These are phyloP conservation scores for Spathaspora boniae DNA, from an alignment of 805 yeast species.

Conservation along the genomic window DNA sequence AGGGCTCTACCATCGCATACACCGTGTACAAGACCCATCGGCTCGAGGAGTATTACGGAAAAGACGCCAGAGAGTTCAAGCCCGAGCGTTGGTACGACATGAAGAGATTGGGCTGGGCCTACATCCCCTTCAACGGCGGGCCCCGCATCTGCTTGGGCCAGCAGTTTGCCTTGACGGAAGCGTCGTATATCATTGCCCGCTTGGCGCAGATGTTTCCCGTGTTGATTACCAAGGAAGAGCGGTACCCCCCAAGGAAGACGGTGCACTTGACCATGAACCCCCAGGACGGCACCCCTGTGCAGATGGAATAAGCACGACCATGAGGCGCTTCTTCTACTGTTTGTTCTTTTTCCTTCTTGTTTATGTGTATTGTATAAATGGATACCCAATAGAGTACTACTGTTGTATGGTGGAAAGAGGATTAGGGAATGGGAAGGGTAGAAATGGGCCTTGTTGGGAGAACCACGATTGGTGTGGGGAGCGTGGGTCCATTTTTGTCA, in stretches of 20 bases:
- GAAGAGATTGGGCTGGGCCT: conserved; percentile 42
- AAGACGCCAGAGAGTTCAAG: conserved; percentile 39
- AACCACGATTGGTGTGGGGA: no score
- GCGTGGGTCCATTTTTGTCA: no score
- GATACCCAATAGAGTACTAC: no score
- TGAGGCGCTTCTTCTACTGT: not conserved
- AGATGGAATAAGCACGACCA: conserved; percentile 4
- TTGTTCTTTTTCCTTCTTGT: no score
- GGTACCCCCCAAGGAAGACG: conserved; percentile 30
- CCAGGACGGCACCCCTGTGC: conserved; percentile 19
- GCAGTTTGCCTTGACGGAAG: conserved; percentile 54
- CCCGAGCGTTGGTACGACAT: conserved; percentile 49
- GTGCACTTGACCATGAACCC: conserved; percentile 28
- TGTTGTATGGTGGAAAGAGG: no score
- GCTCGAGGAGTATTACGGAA: conserved; percentile 36
- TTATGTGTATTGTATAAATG: no score
- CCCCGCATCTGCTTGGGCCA: conserved; percentile 55
- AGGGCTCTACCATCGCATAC: conserved; percentile 42
- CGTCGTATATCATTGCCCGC: conserved; percentile 41
- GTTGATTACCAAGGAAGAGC: conserved; percentile 15
- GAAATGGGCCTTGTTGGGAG: not conserved
- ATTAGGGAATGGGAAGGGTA: no score
- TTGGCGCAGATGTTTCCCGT: conserved; percentile 25
- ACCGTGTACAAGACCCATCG: conserved; percentile 43
- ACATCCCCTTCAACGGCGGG: conserved; percentile 53